These are phyloP conservation scores for Acacia concinna DNA, from an alignment of 331 rosid genomes.

Conservation along the genomic window DNA sequence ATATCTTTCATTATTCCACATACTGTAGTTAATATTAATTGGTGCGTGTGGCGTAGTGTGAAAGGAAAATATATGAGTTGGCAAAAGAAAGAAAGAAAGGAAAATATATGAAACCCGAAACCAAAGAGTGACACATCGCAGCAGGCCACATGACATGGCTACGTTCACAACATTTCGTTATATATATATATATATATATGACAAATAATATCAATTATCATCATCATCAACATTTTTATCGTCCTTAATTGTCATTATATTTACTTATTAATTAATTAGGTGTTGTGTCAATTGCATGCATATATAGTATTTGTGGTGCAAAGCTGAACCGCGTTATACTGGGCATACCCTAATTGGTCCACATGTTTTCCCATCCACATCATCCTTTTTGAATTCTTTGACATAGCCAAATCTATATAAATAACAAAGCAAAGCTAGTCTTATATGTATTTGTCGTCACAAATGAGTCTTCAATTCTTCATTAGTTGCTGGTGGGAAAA, in stretches of 20 bases:
- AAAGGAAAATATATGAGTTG: too few relatives aligned
- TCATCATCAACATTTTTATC: neutral
- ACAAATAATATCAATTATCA: neutral
- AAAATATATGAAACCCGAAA: neutral
- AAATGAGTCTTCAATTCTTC: neutral
- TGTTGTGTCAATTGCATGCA: neutral
- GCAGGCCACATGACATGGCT: neutral
- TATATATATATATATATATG: too few relatives aligned
- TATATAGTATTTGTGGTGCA: conserved; percentile 22
- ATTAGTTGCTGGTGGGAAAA: conserved; percentile 1
- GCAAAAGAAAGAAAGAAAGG: too few relatives aligned
- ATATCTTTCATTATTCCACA: neutral
- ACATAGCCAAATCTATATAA: neutral
- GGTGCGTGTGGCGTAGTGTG: neutral
- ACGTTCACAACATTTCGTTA: neutral
- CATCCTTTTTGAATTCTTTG: conserved; percentile 1
- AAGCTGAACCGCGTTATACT: conserved; percentile 45
- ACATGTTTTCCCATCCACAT: conserved; percentile 31
- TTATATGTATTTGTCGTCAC: conserved; percentile 20
- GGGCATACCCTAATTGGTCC: conserved; percentile 51
- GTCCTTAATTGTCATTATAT: neutral
- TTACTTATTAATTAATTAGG: neutral
- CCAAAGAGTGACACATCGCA: neutral
- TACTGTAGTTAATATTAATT: neutral
- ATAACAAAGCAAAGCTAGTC: neutral